These are phyloP conservation scores for Epichloe gansuensis DNA, from an alignment of 2,329 filamentous ascomycete species.

Conservation along the genomic window DNA sequence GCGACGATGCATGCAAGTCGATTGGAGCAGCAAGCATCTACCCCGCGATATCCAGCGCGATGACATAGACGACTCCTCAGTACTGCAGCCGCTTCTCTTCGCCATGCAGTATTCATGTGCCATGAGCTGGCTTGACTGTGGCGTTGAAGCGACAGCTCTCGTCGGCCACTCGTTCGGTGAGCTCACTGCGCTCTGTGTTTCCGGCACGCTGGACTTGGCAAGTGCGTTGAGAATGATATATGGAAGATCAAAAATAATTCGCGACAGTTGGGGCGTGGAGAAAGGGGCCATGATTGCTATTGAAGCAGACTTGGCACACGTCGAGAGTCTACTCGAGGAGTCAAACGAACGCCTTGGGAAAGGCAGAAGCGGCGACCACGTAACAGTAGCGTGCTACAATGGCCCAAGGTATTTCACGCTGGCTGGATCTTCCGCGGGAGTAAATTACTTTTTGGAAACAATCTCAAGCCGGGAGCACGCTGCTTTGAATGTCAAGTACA, in stretches of 20 bases:
- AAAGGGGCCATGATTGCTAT: constrained; percentile 26
- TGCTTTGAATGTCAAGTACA: constrained; percentile 14
- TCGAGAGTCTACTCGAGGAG: constrained; percentile 1
- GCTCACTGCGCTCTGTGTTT: constrained; percentile 25
- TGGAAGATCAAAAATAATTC: constrained; percentile 18
- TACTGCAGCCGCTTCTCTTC: constrained; percentile 27
- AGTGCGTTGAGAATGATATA: constrained; percentile 19
- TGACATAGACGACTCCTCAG: constrained; percentile 12
- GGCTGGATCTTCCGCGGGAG: constrained; percentile 19
- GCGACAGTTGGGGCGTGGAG: constrained; percentile 22
- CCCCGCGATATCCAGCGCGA: constrained; percentile 16
- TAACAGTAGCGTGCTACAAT: constrained; percentile 34
- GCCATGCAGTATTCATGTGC: constrained; percentile 26
- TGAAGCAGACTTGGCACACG: constrained; percentile 15
- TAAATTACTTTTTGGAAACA: neutral
- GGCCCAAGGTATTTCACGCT: constrained; percentile 29
- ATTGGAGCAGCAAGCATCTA: constrained; percentile 16
- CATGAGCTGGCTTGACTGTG: constrained; percentile 23
- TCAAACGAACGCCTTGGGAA: constrained; percentile 7
- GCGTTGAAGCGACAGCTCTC: constrained; percentile 9
- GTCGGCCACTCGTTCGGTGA: constrained; percentile 31
- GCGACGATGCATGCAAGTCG: neutral
- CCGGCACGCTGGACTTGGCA: constrained; percentile 17
- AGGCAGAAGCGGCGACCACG: constrained; percentile 8
- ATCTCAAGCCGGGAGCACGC: neutral